Evolutionary conservation across 2,329 filamentous ascomycete genomes (phyloP), one percentile per base, ranked within the genome.

Genomic region (Pseudogymnoascus sp.): DNA sequence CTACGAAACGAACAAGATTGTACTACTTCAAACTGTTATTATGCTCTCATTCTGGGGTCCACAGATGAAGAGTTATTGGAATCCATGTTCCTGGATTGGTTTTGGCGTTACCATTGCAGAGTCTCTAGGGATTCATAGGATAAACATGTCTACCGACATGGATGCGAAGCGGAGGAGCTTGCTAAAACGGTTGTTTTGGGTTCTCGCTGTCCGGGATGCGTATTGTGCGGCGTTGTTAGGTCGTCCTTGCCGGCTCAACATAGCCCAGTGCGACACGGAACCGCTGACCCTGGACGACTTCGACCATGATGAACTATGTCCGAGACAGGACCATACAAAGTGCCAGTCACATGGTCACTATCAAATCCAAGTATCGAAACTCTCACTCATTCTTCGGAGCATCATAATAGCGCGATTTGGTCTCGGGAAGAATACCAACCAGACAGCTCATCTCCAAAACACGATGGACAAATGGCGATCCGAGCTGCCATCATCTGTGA

Each of bases 21-120:
- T 62, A 38, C 31, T 64, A 24, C 62, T 64, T 53, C 62, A 64
- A 62, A 31, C 60, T 8, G 60, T 64, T 8, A 19, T 64, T 22
- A 62, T 64, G 60, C 60, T 64, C 31, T 62, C 59, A 6, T 64
- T 64, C 46, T 64, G 62, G 62, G 60, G 62, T 38, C 33, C 33
- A 22, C 61, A 62, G 40, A 62, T 62, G 61, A 62, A 35, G 33
- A 35, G 33, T 35, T 35, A 35, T 35, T 35, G 62, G 56, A 63
- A 63, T 33, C 62, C 62, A 28, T 61, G 62, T 46, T 63, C 62
- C 33, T 35, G 33, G 33, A 35, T 35, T 35, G 33, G 33, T 10
- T 62, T 62, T 60, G 61, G 61, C n/a, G 61, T 62, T 37, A 62
- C 61, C 22, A 62, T 62, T 62, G 61, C 61, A 37, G 61, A 62